These are phyloP conservation scores for Rhinocladiella similis DNA, from an alignment of 2,329 filamentous ascomycete genomes.

Conservation along the genomic window DNA sequence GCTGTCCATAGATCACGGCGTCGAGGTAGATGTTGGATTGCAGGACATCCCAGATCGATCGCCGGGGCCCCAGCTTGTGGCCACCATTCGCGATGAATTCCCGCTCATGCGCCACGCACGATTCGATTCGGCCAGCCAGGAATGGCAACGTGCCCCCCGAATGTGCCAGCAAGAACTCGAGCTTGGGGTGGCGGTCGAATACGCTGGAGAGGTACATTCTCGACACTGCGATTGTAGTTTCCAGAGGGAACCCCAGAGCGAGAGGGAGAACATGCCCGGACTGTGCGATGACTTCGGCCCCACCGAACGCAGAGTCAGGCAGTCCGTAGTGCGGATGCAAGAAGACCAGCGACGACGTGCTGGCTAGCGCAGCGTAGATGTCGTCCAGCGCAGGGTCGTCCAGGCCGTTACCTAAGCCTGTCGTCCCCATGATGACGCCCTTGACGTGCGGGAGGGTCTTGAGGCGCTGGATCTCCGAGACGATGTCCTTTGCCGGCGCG, in stretches of 20 bases:
- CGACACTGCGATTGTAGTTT: conserved; percentile 87
- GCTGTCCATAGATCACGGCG: conserved; percentile 58
- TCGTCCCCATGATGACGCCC: conserved; percentile 86
- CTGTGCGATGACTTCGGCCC: conserved; percentile 64
- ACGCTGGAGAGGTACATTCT: conserved; percentile 85
- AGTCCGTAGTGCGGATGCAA: conserved; percentile 91
- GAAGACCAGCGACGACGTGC: conserved; percentile 68
- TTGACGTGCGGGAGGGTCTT: conserved; percentile 65
- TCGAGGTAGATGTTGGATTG: conserved; percentile 82
- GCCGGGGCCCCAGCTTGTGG: conserved; percentile 59
- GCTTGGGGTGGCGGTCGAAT: conserved; percentile 70
- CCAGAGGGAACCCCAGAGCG: conserved; percentile 83
- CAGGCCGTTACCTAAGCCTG: conserved; percentile 74
- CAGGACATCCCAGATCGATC: conserved; percentile 63
- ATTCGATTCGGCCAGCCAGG: conserved; percentile 83
- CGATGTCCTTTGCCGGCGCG: conserved; percentile 61
- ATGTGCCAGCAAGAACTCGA: conserved; percentile 80
- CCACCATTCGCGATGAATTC: conserved; percentile 67
- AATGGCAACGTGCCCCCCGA: conserved; percentile 88
- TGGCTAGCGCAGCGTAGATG: conserved; percentile 69
- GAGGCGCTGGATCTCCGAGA: conserved; percentile 65
- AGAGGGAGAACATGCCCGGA: conserved; percentile 88
- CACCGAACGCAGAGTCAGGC: conserved; percentile 77
- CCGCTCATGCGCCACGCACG: conserved; percentile 79
- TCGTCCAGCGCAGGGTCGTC: conserved; percentile 75